These are phyloP conservation scores for Kodamaea fukazawae DNA, from an alignment of 805 yeast species.

Conservation along the genomic window DNA sequence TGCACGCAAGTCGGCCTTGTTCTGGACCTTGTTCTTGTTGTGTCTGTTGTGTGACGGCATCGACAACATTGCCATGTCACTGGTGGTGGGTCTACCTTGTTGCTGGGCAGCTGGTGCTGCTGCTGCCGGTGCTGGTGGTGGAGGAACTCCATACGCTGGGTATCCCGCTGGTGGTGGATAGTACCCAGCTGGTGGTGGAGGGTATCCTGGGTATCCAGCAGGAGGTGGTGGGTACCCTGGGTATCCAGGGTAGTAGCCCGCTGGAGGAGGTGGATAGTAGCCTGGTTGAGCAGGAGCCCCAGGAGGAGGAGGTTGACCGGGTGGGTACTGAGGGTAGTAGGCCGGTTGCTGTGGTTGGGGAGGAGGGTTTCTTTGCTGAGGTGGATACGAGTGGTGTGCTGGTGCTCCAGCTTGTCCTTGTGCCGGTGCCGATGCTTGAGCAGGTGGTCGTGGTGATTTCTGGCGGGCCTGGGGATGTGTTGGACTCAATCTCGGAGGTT, in stretches of 20 bases:
- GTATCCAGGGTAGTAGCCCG: conserved; percentile 14
- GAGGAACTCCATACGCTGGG: conserved; percentile 13
- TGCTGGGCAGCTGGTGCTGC: conserved; percentile 14
- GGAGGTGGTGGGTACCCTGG: conserved; percentile 16
- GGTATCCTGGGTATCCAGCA: conserved; percentile 11
- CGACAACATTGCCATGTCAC: conserved; percentile 43
- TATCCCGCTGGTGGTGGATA: conserved; percentile 10
- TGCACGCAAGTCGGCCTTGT: conserved; percentile 58
- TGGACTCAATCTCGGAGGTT: too few relatives aligned
- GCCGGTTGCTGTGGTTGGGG: conserved; percentile 4
- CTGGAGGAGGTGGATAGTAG: conserved; percentile 14
- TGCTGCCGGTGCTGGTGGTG: conserved; percentile 14
- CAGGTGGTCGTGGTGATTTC: neutral
- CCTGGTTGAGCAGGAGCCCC: conserved; percentile 8
- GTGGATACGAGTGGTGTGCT: neutral
- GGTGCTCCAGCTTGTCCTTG: neutral
- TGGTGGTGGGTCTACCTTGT: conserved; percentile 34
- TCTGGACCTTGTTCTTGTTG: conserved; percentile 41
- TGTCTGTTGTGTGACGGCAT: conserved; percentile 45
- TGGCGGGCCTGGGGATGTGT: neutral
- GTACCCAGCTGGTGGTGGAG: conserved; percentile 14
- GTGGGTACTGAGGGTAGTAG: conserved; percentile 1
- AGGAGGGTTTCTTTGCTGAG: neutral
- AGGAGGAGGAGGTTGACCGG: conserved; percentile 2
- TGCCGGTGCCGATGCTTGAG: conserved; percentile 1